Base-by-base conservation (phyloP, 228 moss, liverwort and hornwort species). In the Sphagnum magellanicum region DNA sequence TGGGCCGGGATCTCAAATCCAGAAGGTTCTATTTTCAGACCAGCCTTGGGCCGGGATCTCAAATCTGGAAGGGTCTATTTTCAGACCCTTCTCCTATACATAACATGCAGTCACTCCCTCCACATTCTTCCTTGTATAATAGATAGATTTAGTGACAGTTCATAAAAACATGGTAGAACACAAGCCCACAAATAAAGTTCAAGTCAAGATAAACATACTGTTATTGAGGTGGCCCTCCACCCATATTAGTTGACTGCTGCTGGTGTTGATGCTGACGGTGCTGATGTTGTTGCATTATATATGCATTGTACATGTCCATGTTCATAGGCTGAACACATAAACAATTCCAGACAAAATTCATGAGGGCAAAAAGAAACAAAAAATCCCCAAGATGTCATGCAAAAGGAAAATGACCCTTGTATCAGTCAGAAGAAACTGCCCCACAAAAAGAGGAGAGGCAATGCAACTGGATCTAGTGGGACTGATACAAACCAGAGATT, bases 251-350 rank as follows among this genome's bases (percentile, higher is more conserved):
- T 50, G 71, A 16, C 64, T 82, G 81, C 49, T 72, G 79, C n/a
- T 78, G 81, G 0, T 71, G 84, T 16, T 55, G 69, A 11, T 80
- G 83, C 0, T 73, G 84, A 0, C 78, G 84, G 63, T 67, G 70
- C 50, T 85, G 87, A 57, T 79, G 79, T 0, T 78, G 86, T 63
- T 87, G 81, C 69, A 83, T 49, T 77, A 84, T 53, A 68, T 71
- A 84, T 5, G 84, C 79, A 69, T 81, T 87, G 5, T 81, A 87
- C 77, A 78, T 84, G 8, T 87, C 87, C 11, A 79, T 53, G 48
- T 68, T 73, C 76, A 83, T 1, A 76, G 74, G 61, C 87, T 87
- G 78, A 6, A 53, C 55, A 70, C 50, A 72, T 58, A 11, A 4
- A 64, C 63, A 10, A 64, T 11, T 32, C 17, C 17, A 12, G 48